A percentile compares a stretch with the other conserved stretches of the same genome.
Conservation (phyloP, 257 asterid genomes). For the Osmanthus fragrans region DNA sequence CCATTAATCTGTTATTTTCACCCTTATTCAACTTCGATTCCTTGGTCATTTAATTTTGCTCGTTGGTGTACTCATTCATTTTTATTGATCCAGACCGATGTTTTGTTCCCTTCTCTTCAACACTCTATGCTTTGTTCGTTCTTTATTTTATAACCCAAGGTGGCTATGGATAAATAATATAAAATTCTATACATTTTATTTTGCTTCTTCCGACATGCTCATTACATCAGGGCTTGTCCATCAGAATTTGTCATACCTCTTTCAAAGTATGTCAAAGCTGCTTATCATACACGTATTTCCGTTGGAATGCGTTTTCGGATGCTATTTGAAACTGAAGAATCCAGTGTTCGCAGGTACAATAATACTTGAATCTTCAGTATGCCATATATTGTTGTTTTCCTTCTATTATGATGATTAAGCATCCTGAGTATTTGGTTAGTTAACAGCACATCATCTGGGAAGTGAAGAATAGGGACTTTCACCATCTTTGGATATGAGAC, state of each 20-base stretch:
- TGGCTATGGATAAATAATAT: conserved; percentile 16
- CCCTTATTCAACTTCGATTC: too few relatives aligned
- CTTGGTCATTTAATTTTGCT: too few relatives aligned
- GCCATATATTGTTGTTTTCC: conserved; percentile 6
- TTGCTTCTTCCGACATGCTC: conserved; percentile 24
- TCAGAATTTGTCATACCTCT: conserved; percentile 92
- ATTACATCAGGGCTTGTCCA: conserved; percentile 82
- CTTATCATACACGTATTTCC: conserved; percentile 87
- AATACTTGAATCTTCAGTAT: conserved; percentile 3
- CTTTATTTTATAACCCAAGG: conserved; percentile 95
- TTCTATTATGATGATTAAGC: neutral
- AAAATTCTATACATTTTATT: neutral
- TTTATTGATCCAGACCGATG: too few relatives aligned
- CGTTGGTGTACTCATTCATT: too few relatives aligned
- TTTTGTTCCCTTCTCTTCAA: too few relatives aligned
- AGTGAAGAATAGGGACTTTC: neutral
- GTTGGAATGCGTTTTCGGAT: conserved; percentile 98
- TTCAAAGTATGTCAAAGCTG: conserved; percentile 87
- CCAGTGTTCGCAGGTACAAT: conserved; percentile 91
- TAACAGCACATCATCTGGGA: neutral
- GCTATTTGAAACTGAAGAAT: conserved; percentile 98
- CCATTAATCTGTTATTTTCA: too few relatives aligned
- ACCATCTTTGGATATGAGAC: conserved; percentile 1
- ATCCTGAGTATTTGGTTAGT: neutral
- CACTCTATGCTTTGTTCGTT: too few relatives aligned